Evolutionary conservation across 1,284 basidiomycete genomes (phyloP), one percentile per base, ranked within the genome.

Genomic region (Chiua sp.): DNA sequence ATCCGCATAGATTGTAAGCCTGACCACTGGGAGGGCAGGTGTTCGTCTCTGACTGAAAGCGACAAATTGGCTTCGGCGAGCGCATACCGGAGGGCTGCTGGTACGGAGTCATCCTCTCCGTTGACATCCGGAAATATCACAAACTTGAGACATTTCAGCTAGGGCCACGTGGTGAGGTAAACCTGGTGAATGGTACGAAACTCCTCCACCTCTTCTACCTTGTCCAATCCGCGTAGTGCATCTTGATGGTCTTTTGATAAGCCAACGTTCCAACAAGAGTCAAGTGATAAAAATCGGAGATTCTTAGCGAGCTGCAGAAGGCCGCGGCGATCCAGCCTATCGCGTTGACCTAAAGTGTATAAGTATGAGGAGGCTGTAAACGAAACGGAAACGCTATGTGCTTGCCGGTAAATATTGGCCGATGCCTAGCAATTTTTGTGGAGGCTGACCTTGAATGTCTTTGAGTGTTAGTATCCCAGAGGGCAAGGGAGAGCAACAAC

Each of bases 291-390:
- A 13, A 22, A 28, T 47, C 23, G 8, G 15, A 52, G 33, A 16
- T 44, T 52, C 37, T 23, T 52, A n/a, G 44, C 49, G 28, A 39
- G 15, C 7, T 48, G 53, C 22, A 59, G n/a, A 20, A 59, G n/a
- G 20, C n/a, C n/a, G 57, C 46, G 7, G 20, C 32, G 47, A 52
- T 12, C n/a, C 42, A 35, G 20, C 39, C 7, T 16, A 44, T 10
- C 26, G 15, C 28, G 7, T 56, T 16, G 18, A 23, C 12, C 15
- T 8, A 30, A 12, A 12, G 33, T 33, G 33, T 33, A 33, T 12
- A 46, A 18, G 13, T 5, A 32, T 22, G 11, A 13, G 12, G 58
- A 56, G 28, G 23, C 32, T 32, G 49, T 42, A 20, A 51, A 59
- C 35, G 49, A 35, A 37, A 57, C 28, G 23, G 42, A 56, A 10